These are phyloP conservation scores for Pleochaeta shiraiana DNA, from an alignment of 2,329 filamentous ascomycete species.

Conservation along the genomic window DNA sequence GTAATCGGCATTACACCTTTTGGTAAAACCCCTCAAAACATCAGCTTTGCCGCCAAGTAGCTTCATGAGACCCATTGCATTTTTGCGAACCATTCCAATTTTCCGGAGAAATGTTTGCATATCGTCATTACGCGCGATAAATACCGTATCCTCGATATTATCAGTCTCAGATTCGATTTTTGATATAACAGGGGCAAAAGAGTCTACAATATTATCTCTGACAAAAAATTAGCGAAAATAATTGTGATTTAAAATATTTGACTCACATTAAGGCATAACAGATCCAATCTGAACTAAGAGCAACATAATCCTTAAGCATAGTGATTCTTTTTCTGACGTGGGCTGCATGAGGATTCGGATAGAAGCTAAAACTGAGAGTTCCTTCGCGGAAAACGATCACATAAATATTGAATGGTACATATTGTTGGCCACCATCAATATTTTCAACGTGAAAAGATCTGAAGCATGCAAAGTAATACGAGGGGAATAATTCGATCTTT, in stretches of 20 bases:
- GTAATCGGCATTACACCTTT: conserved; percentile 96
- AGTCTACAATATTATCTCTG: conserved; percentile 92
- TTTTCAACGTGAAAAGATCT: conserved; percentile 68
- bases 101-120: conserved; percentile 69
- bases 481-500: conserved; percentile 94
- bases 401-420: conserved; percentile 91
- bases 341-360: conserved; percentile 63
- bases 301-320: conserved; percentile 82
- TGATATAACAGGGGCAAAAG: conserved; percentile 73
- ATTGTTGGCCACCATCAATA: conserved; percentile 59
- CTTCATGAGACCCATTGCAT: conserved; percentile 81
- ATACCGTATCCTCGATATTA: conserved; percentile 85
- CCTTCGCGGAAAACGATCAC: conserved; percentile 94
- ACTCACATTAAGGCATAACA: conserved; percentile 92
- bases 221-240: not conserved
- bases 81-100: conserved; percentile 82
- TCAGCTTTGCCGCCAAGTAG: conserved; percentile 95
- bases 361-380: conserved; percentile 85
- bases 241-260: not conserved
- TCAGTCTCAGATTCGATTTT: conserved; percentile 79
- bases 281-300: conserved; percentile 92
- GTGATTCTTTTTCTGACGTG: conserved; percentile 85
- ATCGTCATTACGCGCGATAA: conserved; percentile 76
- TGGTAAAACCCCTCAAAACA: conserved; percentile 91
- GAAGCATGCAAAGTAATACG: conserved; percentile 98